Base-by-base conservation (phyloP, 2,329 filamentous ascomycete species). In the Fonsecaea pugnacius region DNA sequence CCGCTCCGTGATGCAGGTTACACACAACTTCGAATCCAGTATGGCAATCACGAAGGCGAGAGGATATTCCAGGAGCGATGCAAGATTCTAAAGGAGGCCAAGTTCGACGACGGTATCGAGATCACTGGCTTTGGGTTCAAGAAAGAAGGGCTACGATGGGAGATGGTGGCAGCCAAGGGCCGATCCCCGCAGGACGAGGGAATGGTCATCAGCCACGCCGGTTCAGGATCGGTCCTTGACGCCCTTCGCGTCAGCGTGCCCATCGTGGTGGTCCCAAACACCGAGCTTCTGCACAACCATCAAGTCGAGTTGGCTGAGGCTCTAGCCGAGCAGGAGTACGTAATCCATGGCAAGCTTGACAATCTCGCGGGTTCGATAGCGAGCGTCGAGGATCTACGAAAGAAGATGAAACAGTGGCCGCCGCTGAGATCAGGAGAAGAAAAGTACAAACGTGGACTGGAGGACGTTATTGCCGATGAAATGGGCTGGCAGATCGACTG, bases 241-340 rank as follows among this genome's bases (percentile, higher is more conserved):
- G 91, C 89, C 0, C 85, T 96, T 67, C 87, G 91, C 50, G 80
- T 90, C 58, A 85, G 87, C 14, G 80, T 92, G 0, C 89, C 91
- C 2, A 80, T 98, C n/a, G 84, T 99, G 56, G 91, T 96, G 0
- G 92, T 99, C 2, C 91, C 94, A 2, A 99, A 99, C 75, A 84
- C 87, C 1, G 81, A 82, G 6, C 84, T 99, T 0, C 84, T 96
- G 71, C 88, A 96, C 73, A 94, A 99, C 72, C 95, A 99, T 74
- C 95, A 99, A 77, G 84, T 87, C 21, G 92, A 98, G 75, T 84
- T 99, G 60, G 94, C 94, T 0, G 82, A 87, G 56, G 88, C 91
- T 69, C 84, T 98, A 62, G 85, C 89, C 35, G 79, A 82, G 27
- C 86, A 91, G 70, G 89, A 89, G 27, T 96, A 96, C 77, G 87